Evolutionary conservation across 1,284 basidiomycete species (phyloP), one percentile per base, ranked within the genome.

Genomic region (Vanrija sp.): DNA sequence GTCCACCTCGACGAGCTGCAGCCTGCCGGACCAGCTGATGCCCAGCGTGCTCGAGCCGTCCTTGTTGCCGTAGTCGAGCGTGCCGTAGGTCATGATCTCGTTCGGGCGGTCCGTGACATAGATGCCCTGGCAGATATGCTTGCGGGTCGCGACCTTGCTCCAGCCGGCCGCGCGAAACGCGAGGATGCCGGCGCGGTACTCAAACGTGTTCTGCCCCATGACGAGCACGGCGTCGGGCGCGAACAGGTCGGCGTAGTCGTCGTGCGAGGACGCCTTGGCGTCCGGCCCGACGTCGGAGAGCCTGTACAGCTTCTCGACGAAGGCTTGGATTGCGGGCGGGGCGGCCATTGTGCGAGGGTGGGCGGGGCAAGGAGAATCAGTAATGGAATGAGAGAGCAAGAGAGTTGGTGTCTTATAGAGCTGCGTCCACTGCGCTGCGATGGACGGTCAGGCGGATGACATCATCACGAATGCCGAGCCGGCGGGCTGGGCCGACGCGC

Each of bases 41-140:
- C 43, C 51, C 42, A 62, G 53, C 44, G 56, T 60, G 38, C 29
- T 25, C 4, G 47, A 39, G 15, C 66, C 66, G 55, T 66, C 66
- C 52, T 65, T 64, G 55, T 65, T 51, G 4, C 62, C 65, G 49
- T 68, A 68, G 43, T 64, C 62, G 26, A 68, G 58, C 2, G 51
- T 59, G 21, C 66, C 66, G 28, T 62, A 58, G 9, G 61, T 56
- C 66, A 68, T 68, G 44, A 54, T 45, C 38, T 61, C 57, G 43
- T 52, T 48, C 26, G 51, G 49, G 5, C 18, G 14, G 39, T 60
- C 53, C 14, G 16, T 29, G 21, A 53, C 46, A 15, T 19, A 39
- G 29, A 66, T 52, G 50, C 62, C 62, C 38, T 60, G 34, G 43
- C 60, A 56, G 14, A 66, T 52, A 52, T 68, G 66, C 38, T 55